These are phyloP conservation scores for Aleurites moluccanus DNA, from an alignment of 441 rosid species.

Conservation along the genomic window DNA sequence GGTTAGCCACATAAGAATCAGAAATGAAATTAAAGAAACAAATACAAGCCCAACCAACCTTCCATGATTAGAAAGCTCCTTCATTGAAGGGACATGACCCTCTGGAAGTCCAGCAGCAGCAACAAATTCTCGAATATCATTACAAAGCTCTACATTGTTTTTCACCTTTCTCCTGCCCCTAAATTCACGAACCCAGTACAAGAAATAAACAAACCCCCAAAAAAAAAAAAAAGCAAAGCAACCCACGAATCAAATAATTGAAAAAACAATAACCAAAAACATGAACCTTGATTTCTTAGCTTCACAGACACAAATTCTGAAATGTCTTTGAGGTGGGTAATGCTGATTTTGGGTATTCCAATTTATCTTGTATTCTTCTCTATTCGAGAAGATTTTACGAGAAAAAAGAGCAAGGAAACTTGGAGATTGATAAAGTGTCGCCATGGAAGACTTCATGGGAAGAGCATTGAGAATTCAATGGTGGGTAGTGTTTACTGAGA, in stretches of 20 bases:
- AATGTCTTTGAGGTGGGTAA: constrained; percentile 26
- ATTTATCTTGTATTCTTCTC: constrained; percentile 1
- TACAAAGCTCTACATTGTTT: constrained; percentile 72
- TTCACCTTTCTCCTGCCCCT: constrained; percentile 66
- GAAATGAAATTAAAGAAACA: not conserved
- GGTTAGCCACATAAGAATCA: not conserved
- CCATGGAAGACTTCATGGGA: constrained; percentile 35
- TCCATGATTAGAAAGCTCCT: constrained; percentile 74
- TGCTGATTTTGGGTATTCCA: constrained; percentile 4
- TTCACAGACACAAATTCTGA: constrained; percentile 45
- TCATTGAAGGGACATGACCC: constrained; percentile 69
- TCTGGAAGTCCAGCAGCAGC: constrained; percentile 60
- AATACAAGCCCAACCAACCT: constrained; percentile 43
- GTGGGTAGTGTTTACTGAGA: not conserved
- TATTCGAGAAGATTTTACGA: constrained; percentile 25
- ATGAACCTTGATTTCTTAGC: constrained; percentile 49
- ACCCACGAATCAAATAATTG: not conserved
- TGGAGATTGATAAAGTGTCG: constrained; percentile 32
- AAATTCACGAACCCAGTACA: constrained; percentile 15
- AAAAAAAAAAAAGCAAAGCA: not conserved
- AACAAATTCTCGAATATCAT: constrained; percentile 63
- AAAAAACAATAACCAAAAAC: not conserved
- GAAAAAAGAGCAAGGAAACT: constrained; percentile 28
- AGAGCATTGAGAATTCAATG: not conserved
- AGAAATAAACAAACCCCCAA: not conserved